Evolutionary conservation across 2,329 filamentous ascomycete genomes (phyloP).

Genomic region (Fusarium pseudocircinatum): DNA sequence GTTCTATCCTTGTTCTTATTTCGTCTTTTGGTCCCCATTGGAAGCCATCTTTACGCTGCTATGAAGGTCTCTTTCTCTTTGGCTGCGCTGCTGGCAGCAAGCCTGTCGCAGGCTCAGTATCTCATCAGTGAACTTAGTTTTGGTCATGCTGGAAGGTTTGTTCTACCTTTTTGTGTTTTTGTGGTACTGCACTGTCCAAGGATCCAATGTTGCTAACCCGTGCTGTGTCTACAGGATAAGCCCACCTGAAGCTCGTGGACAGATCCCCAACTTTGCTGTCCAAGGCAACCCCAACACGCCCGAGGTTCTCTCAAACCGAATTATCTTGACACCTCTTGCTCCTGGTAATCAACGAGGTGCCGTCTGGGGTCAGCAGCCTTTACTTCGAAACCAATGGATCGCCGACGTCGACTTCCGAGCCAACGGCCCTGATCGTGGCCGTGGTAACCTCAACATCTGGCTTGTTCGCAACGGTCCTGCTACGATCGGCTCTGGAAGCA

Average conservation of each 20-base stretch:
- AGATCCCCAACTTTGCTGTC: slow-evolving; percentile 65
- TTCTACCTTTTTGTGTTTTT: slow-evolving; percentile 1
- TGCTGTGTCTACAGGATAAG: slow-evolving; percentile 66
- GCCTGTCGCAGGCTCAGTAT: slow-evolving; percentile 69
- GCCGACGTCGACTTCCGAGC: slow-evolving; percentile 89
- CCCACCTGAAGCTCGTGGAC: slow-evolving; percentile 59
- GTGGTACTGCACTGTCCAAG: neutral
- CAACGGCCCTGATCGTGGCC: slow-evolving; percentile 83
- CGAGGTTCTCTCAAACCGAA: slow-evolving; percentile 83
- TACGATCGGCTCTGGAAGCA: slow-evolving; percentile 74
- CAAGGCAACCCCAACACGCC: slow-evolving; percentile 64
- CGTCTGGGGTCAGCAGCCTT: slow-evolving; percentile 76
- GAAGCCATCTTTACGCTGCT: slow-evolving; percentile 37
- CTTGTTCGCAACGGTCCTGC: slow-evolving; percentile 76
- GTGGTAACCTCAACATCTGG: slow-evolving; percentile 95
- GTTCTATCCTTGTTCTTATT: slow-evolving; percentile 12
- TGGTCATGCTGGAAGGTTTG: slow-evolving; percentile 72
- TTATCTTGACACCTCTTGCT: slow-evolving; percentile 89
- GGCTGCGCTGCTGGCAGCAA: slow-evolving; percentile 55
- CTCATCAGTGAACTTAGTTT: slow-evolving; percentile 81
- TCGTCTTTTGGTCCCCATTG: slow-evolving; percentile 8
- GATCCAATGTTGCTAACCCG: slow-evolving; percentile 13
- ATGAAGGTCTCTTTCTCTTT: slow-evolving; percentile 58
- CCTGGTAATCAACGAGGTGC: slow-evolving; percentile 87
- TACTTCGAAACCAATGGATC: slow-evolving; percentile 77